Conservation (phyloP, 495 filamentous ascomycete genomes). For the Tuber magnatum region DNA sequence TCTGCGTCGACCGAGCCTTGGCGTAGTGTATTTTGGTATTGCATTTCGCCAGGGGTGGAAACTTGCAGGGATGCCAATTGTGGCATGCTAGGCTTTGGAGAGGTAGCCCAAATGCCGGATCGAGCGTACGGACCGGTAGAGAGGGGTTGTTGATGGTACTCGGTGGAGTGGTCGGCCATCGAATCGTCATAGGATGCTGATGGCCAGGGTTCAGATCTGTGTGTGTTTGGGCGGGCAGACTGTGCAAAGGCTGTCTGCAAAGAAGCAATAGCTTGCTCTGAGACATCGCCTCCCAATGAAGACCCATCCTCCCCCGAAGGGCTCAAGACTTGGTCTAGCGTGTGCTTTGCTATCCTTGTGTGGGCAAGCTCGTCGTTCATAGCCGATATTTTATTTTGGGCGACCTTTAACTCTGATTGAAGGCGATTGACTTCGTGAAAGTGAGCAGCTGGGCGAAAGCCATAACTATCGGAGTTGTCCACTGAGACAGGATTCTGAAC, state of each 20-base stretch:
- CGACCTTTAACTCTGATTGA: constrained; percentile 65
- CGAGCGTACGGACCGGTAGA: constrained; percentile 41
- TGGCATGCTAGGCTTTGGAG: constrained; percentile 26
- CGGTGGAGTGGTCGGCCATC: constrained; percentile 57
- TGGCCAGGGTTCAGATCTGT: constrained; percentile 57
- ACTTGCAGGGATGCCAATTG: constrained; percentile 30
- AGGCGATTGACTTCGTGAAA: constrained; percentile 48
- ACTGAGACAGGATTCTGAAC: constrained; percentile 39
- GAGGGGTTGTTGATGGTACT: constrained; percentile 52
- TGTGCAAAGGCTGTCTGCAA: constrained; percentile 52
- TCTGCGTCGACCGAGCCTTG: constrained; percentile 33
- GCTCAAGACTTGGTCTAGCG: constrained; percentile 64
- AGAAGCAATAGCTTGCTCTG: constrained; percentile 51
- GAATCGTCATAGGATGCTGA: constrained; percentile 57
- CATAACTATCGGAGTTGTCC: constrained; percentile 37
- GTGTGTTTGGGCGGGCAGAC: constrained; percentile 48
- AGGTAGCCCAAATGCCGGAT: constrained; percentile 41
- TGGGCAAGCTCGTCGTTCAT: constrained; percentile 80
- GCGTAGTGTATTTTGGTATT: constrained; percentile 28
- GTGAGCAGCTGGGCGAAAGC: constrained; percentile 35
- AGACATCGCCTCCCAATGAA: constrained; percentile 52
- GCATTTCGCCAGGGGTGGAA: constrained; percentile 20
- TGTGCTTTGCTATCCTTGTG: constrained; percentile 66
- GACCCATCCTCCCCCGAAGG: constrained; percentile 41
- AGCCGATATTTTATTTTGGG: constrained; percentile 68